phyloP scores from a whole-genome alignment of 176 grass and related monocot genomes.

The Lolium rigidum region DNA sequence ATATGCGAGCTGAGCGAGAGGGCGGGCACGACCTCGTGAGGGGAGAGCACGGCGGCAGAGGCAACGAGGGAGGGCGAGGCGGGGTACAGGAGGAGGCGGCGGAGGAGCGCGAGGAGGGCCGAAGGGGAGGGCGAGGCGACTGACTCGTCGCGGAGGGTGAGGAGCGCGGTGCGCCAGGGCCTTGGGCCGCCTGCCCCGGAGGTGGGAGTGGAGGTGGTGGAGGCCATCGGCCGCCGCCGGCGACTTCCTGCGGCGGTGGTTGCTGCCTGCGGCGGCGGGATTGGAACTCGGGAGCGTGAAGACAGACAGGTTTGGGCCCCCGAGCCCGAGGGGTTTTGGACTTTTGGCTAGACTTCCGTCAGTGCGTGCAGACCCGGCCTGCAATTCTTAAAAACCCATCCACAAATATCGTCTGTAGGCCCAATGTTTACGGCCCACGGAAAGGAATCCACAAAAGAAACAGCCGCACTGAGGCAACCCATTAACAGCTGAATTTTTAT shows the following conservation, averaged over 20 bases:
- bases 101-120: slow-evolving; percentile 74
- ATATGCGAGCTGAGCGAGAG: neutral
- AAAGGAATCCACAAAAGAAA: too few relatives aligned
- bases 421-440: neutral
- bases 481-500: too few relatives aligned
- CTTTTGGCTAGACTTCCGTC: neutral
- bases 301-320: neutral
- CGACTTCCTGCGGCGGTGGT: slow-evolving; percentile 6
- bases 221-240: slow-evolving; percentile 36
- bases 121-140: slow-evolving; percentile 57
- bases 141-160: slow-evolving; percentile 92
- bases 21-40: slow-evolving; percentile 82
- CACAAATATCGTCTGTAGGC: neutral
- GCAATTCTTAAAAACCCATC: neutral
- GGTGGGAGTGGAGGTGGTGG: slow-evolving; percentile 7
- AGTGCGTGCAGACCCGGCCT: neutral
- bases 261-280: slow-evolving; percentile 8
- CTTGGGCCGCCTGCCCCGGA: slow-evolving; percentile 55
- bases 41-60: slow-evolving; percentile 61
- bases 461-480: too few relatives aligned
- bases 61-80: slow-evolving; percentile 54
- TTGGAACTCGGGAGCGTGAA: neutral
- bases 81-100: slow-evolving; percentile 60
- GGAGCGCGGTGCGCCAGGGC: slow-evolving; percentile 78
- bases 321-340: neutral